Base-by-base conservation (phyloP, 345 rosid species). In the Bretschneidera sinensis region DNA sequence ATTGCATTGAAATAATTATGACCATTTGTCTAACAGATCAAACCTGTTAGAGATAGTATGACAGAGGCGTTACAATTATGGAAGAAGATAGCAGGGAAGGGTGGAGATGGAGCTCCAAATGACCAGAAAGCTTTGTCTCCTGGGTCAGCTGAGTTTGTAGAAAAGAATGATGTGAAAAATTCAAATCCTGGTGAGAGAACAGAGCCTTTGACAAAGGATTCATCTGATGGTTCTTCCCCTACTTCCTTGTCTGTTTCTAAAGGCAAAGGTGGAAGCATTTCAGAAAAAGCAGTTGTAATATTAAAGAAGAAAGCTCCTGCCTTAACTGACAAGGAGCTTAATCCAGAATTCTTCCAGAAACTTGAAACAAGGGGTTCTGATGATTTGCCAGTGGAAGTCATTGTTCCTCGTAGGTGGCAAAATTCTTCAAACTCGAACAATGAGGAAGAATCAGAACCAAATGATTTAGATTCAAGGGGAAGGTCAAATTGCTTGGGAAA, bases 321-420 rank as follows among this genome's bases (percentile, higher is more conserved):
- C 43, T 72, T 95, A 56, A 77, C 88, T 57, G 99, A 91, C 75
- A 91, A 86, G 68, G 91, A 86, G 59, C 64, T 87, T 57, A 95
- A 95, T 70, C 94, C 91, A 51, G 99, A 91, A 72, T 95, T 95
- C 74, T 95, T 95, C 78, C 97, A 88, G 77, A 95, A 85, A 74
- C 88, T 95, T 62, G 87, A 88, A 73, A 73, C 78, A 35, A 80
- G 95, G 68, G 83, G 82, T 47, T 85, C 90, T 34, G 87, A 50
- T 68, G 94, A 86, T 70, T 71, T 83, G 69, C 92, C 84, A 8
- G 97, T 95, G 54, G 99, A 95, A 78, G 97, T 95, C 54, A 88
- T 84, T 60, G 91, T 95, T 66, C 86, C 99, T 73, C 96, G 82
- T 60, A 77, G 88, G 67, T 76, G 71, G 74, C 76, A 53, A 55